Evolutionary conservation across 2,329 filamentous ascomycete genomes (phyloP), one percentile per base, ranked within the genome.

Genomic region (Neonectria sp.): DNA sequence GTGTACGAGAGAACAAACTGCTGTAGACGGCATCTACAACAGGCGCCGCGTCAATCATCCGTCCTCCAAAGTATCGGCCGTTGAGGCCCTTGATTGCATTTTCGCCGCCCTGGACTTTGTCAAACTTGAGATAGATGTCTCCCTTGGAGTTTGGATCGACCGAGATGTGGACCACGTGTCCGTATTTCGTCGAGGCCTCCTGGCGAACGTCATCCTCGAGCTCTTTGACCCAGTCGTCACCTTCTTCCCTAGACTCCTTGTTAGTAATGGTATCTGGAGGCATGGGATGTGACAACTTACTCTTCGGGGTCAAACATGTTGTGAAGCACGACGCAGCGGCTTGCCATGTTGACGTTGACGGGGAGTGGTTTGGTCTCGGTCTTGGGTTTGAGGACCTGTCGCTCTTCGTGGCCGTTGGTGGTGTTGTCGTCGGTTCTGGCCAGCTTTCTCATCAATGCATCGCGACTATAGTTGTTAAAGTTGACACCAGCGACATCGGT

Each of bases 11-110:
- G 86, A 96, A 97, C 83, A 97, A 90, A 88, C 93, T 97, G 90
- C 94, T 96, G 90, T 98, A 99, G 85, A 99, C 94, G 78, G 95
- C 95, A 83, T 99, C 96, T 82, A 98, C 95, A 84, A 99, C 94
- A 81, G 95, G 96, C 72, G 95, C 93, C 76, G 95, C 96, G 80
- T 93, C 95, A 82, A 99, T 97, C 86, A 94, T 94, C 78, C 92
- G 90, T 77, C 94, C 94, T 79, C 94, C 96, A 83, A 99, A 99
- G 83, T 93, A 97, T 79, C 96, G 92, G 78, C 96, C 96, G 82
- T 99, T 98, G 70, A 99, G 90, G 79, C 96, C 96, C 82, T 97
- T 97, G 84, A 98, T 97, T 76, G 96, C 96, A 80, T 98, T 98
- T 83, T 98, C 94, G 80, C 95, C 95, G 76, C 95, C 95, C 81